Base-by-base conservation (phyloP, 148 eudicot species). In the Persicaria maculosa region DNA sequence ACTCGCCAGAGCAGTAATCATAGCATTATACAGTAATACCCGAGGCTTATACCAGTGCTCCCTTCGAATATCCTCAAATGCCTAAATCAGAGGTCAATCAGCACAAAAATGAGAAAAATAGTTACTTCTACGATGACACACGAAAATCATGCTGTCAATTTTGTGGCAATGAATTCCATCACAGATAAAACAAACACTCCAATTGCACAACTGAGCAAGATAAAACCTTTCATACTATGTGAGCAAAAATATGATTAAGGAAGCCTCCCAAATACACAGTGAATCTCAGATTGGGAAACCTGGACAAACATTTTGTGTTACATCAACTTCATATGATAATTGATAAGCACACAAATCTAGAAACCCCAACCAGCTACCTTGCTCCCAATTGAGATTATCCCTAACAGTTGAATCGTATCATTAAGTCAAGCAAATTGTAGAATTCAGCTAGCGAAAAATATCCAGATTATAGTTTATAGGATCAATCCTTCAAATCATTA, bases 1-100 rank as follows among this genome's bases (percentile, higher is more conserved):
- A 74, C 81, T 78, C 57, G 87, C 90, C 72, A 89, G 75, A 80
- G 72, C 86, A 48, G 85, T 75, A 44, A 89, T 79, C 22, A 86
- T 68, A 68, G 83, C 88, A 44, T 85, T 82, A 67, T 85, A 86
- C 47, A 89, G 79, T 12, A 79, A 79, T 71, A 85, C 53, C 52
- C 77, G 80, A 19, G 90, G 90, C 68, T 74, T 89, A 68, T 89
- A 89, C 90, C 90, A 86, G 17, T 83, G 61, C 74, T 89, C 93
- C 44, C 80, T 82, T 77, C 75, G 78, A 68, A 89, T 71, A 57
- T 83, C 87, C 80, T 79, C 82, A 76, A 89, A 89, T 61, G 76
- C 93, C 90, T 65, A 12, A 40, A 31, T 12, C 67, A 22, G 5
- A 61, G 40, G 4, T 61, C 43, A 61, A 62, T 36, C 68, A 62